Evolutionary conservation across 2,329 filamentous ascomycete species (phyloP), one percentile per base, ranked within the genome.

Genomic region (Fonsecaea nubica): DNA sequence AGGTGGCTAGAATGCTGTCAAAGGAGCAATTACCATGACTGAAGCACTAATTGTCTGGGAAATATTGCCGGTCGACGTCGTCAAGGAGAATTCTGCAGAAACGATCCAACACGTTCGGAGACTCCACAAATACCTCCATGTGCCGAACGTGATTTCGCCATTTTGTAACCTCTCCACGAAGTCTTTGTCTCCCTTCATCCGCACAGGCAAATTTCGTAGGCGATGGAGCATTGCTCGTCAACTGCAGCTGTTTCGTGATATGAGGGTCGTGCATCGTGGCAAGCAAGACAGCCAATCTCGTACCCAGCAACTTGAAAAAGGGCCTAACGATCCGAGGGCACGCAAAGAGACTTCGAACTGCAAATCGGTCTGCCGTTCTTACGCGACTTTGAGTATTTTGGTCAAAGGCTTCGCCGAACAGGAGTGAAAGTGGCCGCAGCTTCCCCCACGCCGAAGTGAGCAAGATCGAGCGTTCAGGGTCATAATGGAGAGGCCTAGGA

Each of bases 1-100:
- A 21, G 36, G n/a, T 52, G 15, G 56, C 63, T 13, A 65, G 32
- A 25, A 65, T 52, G 15, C 38, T 53, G 48, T 60, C 57, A 38
- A 65, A 52, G n/a, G 58, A 25, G 36, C 45, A 60, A 48, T 50
- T 52, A 32, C 63, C 63, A 42, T 65, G 63, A 56, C 45, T 56
- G 58, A 65, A 58, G 33, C 50, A 56, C 63, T 57, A 62, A 52
- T 65, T 38, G 18, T 62, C 35, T 35, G 50, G 48, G 35, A 21
- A 45, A 15, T 62, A 15, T 38, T 30, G 36, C 18, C 38, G 58
- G 38, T 36, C 38, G 9, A 30, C 53, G 36, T 65, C 63, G 18
- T 36, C 63, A 10, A 6, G 13, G 6, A 65, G 58, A 12, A 9
- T 18, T 8, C 18, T 48, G 40, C 54, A 58, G 18, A 63, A 50